These are phyloP conservation scores for Capronia epimyces DNA, from an alignment of 2,329 filamentous ascomycete genomes.

Conservation along the genomic window DNA sequence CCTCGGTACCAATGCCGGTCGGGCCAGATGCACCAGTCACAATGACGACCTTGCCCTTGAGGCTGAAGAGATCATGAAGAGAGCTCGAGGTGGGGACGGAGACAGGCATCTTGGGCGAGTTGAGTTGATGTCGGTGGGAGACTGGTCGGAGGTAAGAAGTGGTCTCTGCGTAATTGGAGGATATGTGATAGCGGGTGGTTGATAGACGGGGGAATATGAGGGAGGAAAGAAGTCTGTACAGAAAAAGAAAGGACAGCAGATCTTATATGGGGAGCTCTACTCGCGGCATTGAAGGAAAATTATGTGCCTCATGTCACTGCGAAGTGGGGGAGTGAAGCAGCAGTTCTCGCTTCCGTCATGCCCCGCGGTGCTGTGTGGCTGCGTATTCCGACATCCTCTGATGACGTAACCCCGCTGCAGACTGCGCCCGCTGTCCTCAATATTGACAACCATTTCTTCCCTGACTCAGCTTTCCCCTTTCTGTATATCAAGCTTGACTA, in stretches of 20 bases:
- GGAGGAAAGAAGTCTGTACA: not conserved
- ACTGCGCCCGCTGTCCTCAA: not conserved
- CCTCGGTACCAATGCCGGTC: constrained; percentile 60
- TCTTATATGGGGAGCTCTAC: not conserved
- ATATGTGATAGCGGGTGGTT: not conserved
- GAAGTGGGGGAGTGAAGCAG: not conserved
- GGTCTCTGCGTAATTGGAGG: not conserved
- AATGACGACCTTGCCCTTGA: constrained; percentile 45
- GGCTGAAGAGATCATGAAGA: constrained; percentile 43
- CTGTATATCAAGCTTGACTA: not conserved
- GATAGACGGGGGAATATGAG: constrained; percentile 2
- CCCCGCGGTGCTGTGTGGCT: not conserved
- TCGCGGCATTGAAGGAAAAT: not conserved
- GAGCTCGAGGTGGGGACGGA: constrained; percentile 22
- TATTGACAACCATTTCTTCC: not conserved
- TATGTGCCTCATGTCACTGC: not conserved
- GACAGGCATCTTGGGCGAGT: constrained; percentile 27
- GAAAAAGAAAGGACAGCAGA: not conserved
- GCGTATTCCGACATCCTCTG: not conserved
- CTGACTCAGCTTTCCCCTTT: constrained; percentile 6
- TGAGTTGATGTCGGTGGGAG: constrained; percentile 2
- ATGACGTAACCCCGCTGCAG: constrained; percentile 4
- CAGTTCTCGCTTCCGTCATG: constrained; percentile 1
- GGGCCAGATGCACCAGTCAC: constrained; percentile 48
- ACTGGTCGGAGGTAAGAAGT: not conserved